Percentiles rank a stretch among this genome's conserved stretches.
These are phyloP conservation scores for Acmispon strigosus DNA, from an alignment of 306 rosid genomes.

Conservation along the genomic window DNA sequence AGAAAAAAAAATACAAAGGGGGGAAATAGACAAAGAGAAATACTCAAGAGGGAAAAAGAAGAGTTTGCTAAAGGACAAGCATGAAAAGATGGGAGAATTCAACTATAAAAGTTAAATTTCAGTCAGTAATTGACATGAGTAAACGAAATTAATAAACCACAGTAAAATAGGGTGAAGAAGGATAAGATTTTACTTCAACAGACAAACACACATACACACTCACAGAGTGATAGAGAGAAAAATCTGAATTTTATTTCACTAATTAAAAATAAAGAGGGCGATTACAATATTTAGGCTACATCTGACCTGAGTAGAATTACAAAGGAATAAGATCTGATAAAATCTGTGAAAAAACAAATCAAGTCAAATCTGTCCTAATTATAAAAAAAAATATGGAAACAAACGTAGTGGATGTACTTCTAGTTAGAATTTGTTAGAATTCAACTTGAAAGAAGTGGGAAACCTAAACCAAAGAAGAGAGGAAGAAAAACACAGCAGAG, in stretches of 20 bases:
- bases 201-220: too few species aligned
- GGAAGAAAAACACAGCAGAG: neutral
- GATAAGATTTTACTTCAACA: too few species aligned
- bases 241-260: too few species aligned
- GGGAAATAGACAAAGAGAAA: neutral
- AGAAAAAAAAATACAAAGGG: neutral
- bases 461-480: neutral
- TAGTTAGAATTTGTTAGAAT: neutral
- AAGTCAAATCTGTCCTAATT: too few species aligned
- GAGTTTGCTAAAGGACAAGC: neutral
- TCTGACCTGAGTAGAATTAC: too few species aligned
- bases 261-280: too few species aligned
- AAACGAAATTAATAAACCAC: neutral
- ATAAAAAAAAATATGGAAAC: too few species aligned
- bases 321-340: too few species aligned
- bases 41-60: neutral
- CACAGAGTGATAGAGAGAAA: too few species aligned
- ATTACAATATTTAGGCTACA: too few species aligned
- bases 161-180: neutral
- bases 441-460: neutral
- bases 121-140: neutral
- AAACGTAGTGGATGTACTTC: neutral
- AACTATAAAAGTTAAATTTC: neutral
- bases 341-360: too few species aligned
- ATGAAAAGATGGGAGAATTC: neutral